phyloP scores from a whole-genome alignment of 306 rosid genomes.

The Echinosophora koreensis region DNA sequence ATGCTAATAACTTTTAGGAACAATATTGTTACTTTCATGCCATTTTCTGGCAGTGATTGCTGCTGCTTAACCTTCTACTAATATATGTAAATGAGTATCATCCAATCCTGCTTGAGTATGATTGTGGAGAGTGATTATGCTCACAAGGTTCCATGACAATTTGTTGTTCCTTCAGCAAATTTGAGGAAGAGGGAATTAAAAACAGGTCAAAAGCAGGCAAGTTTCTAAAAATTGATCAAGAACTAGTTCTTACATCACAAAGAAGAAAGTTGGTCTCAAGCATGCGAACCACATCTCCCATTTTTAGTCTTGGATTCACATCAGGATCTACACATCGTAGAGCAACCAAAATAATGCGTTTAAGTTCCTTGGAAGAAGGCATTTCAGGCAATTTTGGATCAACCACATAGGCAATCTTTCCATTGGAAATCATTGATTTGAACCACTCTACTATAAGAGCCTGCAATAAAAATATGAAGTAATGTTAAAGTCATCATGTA shows the following conservation, averaged over 20 bases:
- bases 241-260: slow-evolving; percentile 46
- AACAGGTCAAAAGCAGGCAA: not conserved
- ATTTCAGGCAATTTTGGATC: slow-evolving; percentile 60
- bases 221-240: not conserved
- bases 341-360: slow-evolving; percentile 61
- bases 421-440: slow-evolving; percentile 60
- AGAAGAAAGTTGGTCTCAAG: slow-evolving; percentile 64
- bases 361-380: slow-evolving; percentile 64
- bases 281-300: slow-evolving; percentile 70
- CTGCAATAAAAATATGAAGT: slow-evolving; percentile 45
- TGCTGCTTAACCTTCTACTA: slow-evolving; percentile 13
- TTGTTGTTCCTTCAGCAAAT: slow-evolving; percentile 45
- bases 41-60: slow-evolving; percentile 32
- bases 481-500: slow-evolving; percentile 14
- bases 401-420: slow-evolving; percentile 43
- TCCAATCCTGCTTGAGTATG: slow-evolving; percentile 15
- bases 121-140: slow-evolving; percentile 8
- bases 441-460: slow-evolving; percentile 64
- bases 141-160: slow-evolving; percentile 29
- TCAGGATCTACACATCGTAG: slow-evolving; percentile 69
- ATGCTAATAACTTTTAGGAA: not conserved
- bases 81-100: slow-evolving; percentile 14
- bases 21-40: not conserved
- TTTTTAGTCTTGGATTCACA: slow-evolving; percentile 55
- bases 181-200: not conserved